Evolutionary conservation across 306 rosid genomes (phyloP), one percentile per base, ranked within the genome.

Genomic region (Malus asiatica): DNA sequence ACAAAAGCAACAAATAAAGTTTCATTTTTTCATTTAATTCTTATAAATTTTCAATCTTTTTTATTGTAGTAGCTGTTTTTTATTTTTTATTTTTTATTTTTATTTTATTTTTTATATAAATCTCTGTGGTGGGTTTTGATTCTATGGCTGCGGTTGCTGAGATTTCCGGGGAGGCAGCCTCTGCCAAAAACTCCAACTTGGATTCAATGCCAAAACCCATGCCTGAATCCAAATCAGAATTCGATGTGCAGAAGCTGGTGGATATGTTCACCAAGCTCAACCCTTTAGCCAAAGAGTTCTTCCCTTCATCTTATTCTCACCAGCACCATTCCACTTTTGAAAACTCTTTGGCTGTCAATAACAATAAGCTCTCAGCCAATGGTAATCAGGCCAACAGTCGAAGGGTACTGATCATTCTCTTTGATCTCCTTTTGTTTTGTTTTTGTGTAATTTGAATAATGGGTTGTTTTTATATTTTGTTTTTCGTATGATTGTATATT

Each of bases 141-240:
- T 83, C 88, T 63, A 94, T 94, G 98, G 97, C 97, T 79, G 93
- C 94, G 79, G 96, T 92, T 83, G 94, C 90, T 85, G 97, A 89
- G 87, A 80, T 90, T 78, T 71, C 89, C 74, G 83, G 69, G 77
- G 98, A 94, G 89, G 88, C 81, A 62, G 85, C 85, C 57, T 83
- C 93, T 82, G 78, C 70, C 88, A 85, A 84, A 84, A 89, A 85
- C 88, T 76, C 88, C 76, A 90, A 85, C 85, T 81, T 91, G 86
- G 97, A 91, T 83, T 82, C 90, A 73, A 75, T 81, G 52, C 55
- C 90, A 10, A 62, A 88, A 79, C 82, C 89, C 57, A 78, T 73
- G 23, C 68, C 92, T 16, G 86, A 82, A 53, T 46, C 89, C 40
- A 91, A 90, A 66, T 86, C 96, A 35, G 92, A 91, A 77, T 82